These are phyloP conservation scores for Blepharisma stoltei DNA, from an alignment of 73 alveolate genomes.

Conservation along the genomic window DNA sequence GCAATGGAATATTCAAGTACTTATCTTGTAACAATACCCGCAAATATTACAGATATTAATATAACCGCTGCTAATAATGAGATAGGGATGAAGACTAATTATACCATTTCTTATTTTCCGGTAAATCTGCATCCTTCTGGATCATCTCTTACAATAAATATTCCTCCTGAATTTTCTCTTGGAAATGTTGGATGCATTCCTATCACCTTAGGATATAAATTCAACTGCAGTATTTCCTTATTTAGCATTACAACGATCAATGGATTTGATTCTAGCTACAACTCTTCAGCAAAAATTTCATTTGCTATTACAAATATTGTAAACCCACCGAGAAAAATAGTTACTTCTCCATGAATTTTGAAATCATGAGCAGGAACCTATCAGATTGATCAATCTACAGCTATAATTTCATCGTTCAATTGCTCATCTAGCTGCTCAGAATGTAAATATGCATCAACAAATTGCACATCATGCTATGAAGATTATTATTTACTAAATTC, in stretches of 20 bases:
- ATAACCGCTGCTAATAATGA: constrained; percentile 5
- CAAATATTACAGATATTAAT: background rate
- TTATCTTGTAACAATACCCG: background rate
- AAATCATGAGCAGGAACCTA: background rate
- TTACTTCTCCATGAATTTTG: background rate
- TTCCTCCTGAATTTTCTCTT: constrained; percentile 13
- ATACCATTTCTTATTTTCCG: constrained; percentile 16
- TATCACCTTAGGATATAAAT: background rate
- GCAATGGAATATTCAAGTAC: background rate
- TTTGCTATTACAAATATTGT: background rate
- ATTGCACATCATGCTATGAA: background rate
- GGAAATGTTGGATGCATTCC: background rate
- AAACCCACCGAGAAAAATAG: background rate
- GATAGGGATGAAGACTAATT: background rate
- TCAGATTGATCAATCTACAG: background rate
- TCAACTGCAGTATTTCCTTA: background rate
- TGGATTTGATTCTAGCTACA: background rate
- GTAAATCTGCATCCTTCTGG: constrained; percentile 17
- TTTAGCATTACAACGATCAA: background rate
- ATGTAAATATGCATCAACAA: background rate
- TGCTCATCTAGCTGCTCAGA: background rate
- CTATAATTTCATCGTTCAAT: background rate
- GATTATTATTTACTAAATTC: too few relatives aligned
- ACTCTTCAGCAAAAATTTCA: background rate
- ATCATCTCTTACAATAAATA: background rate